These are phyloP conservation scores for Meira miltonrushii DNA, from an alignment of 1,284 basidiomycete species.

Conservation along the genomic window DNA sequence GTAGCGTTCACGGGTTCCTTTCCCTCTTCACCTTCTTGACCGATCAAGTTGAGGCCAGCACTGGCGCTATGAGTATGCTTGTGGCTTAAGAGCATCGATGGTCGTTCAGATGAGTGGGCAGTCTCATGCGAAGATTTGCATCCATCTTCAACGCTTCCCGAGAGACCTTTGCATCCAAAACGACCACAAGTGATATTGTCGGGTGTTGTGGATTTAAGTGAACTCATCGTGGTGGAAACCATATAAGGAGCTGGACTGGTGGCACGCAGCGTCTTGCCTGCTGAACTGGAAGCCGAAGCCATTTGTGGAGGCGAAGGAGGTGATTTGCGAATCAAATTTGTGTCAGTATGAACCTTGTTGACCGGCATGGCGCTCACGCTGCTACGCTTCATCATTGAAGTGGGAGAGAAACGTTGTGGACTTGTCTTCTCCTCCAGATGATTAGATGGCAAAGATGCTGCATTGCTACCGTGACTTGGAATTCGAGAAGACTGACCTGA, in stretches of 20 bases:
- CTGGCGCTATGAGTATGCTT: slow-evolving; percentile 38
- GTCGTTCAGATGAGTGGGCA: neutral
- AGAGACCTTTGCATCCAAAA: slow-evolving; percentile 5
- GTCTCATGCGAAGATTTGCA: neutral
- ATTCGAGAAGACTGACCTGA: too few relatives aligned
- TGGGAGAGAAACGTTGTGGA: slow-evolving; percentile 15
- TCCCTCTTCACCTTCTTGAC: neutral
- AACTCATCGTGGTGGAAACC: neutral
- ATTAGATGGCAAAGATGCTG: too few relatives aligned
- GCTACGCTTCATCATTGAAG: neutral
- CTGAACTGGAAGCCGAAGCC: slow-evolving; percentile 35
- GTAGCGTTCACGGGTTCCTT: neutral
- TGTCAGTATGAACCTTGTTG: slow-evolving; percentile 7
- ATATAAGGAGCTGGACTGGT: slow-evolving; percentile 21
- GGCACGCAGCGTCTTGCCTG: slow-evolving; percentile 31
- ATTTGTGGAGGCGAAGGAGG: slow-evolving; percentile 27
- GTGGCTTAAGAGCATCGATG: slow-evolving; percentile 15
- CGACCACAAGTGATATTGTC: slow-evolving; percentile 7
- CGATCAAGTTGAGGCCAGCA: slow-evolving; percentile 18
- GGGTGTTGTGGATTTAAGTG: neutral
- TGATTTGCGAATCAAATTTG: slow-evolving; percentile 19
- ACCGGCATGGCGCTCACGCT: neutral
- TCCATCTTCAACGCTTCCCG: neutral
- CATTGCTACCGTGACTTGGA: too few relatives aligned
- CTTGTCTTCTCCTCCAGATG: neutral